Base-by-base conservation (phyloP, 805 yeast species). In the Metschnikowia shivogae region DNA sequence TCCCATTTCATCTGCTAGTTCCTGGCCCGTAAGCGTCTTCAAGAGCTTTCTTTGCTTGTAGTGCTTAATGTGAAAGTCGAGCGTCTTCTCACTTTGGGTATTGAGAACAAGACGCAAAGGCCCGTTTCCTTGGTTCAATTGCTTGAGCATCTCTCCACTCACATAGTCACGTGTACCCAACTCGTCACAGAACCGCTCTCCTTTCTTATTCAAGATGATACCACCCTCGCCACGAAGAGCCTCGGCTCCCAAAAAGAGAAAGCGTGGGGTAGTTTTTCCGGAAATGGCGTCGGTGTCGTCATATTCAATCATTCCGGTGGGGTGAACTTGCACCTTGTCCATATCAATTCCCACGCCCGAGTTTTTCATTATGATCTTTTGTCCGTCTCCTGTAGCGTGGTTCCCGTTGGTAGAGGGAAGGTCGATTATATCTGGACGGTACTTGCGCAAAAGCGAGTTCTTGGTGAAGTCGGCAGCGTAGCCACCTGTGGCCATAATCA, bases 181-280 rank as follows among this genome's bases (percentile, higher is more conserved):
- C 57, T 81, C 86, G 56, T 81, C 80, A 29, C 77, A 78, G 59
- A 80, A 81, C 40, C 86, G 65, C 38, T 75, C 73, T 28, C 83
- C 83, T 44, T 68, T 64, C 11, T 60, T 57, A 54, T 78, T 75
- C 39, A 81, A 57, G 59, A 81, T 68, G 32, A 81, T 68, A 0
- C 85, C 86, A 28, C 86, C 86, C 60, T 77, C 83, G 12, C 86
- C 86, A 47, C 86, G 66, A 30, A 81, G 65, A 5, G 83, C 84
- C 59, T 81, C 86, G 3, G 85, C 86, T 6, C 85, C 86, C 35
- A 81, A 64, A 48, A 78, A 77, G 45, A 78, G 67, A 56, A 78
- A 79, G 46, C 81, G 67, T 1, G 80, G 80, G 6, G 53, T 48
- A 13, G 56, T 58, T 34, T 52, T 57, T n/a, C 74, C 75, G 13